Evolutionary conservation across 805 yeast genomes (phyloP).

Genomic region (Wickerhamomyces mucosus): DNA sequence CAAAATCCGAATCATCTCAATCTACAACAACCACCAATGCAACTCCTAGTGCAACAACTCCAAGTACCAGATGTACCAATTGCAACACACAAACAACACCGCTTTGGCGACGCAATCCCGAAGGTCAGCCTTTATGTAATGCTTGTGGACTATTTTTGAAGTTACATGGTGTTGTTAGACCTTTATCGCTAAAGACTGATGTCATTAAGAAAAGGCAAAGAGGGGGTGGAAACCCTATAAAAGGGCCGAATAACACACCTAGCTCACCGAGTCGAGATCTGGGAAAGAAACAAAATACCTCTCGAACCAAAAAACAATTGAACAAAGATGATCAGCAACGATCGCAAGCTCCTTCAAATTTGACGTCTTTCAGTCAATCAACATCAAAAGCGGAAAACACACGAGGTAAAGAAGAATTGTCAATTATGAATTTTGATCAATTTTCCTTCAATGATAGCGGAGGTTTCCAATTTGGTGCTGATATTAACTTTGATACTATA

Average conservation of each 20-base stretch:
- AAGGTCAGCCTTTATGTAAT: constrained; percentile 88
- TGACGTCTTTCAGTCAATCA: neutral
- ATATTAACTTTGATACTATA: constrained; percentile 6
- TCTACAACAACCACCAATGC: constrained; percentile 3
- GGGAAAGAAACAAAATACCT: neutral
- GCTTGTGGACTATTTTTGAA: constrained; percentile 93
- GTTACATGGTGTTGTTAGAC: constrained; percentile 92
- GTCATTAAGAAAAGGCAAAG: constrained; percentile 89
- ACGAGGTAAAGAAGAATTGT: too few relatives aligned
- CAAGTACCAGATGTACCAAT: constrained; percentile 53
- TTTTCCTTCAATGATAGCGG: constrained; percentile 7
- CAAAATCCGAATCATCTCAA: constrained; percentile 3
- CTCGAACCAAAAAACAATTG: neutral
- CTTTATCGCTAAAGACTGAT: constrained; percentile 83
- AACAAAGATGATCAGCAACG: neutral
- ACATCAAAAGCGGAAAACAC: neutral
- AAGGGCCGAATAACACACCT: constrained; percentile 7
- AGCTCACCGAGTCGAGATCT: constrained; percentile 1
- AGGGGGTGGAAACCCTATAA: constrained; percentile 18
- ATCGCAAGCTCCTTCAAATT: neutral
- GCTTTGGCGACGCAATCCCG: constrained; percentile 87
- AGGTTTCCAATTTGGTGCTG: constrained; percentile 9
- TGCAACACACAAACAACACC: constrained; percentile 93
- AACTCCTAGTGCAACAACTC: constrained; percentile 6
- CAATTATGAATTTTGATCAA: too few relatives aligned